These are phyloP conservation scores for Rhazya stricta DNA, from an alignment of 257 asterid genomes.

Conservation along the genomic window DNA sequence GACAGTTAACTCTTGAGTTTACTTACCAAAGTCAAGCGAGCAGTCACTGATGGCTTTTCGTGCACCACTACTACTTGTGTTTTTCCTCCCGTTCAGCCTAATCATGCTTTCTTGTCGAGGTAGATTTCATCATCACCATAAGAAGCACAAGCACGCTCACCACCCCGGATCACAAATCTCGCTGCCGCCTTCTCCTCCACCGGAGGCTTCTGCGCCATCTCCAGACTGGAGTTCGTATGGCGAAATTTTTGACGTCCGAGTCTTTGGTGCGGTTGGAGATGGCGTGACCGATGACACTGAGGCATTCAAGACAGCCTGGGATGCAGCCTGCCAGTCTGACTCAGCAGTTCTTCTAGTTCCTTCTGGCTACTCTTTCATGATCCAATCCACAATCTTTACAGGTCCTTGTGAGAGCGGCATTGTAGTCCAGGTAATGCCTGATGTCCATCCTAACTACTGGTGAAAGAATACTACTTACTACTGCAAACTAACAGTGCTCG, in stretches of 20 bases:
- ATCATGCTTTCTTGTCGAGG: constrained; percentile 21
- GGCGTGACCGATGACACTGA: constrained; percentile 46
- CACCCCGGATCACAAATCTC: constrained; percentile 36
- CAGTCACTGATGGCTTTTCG: constrained; percentile 11
- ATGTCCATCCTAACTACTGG: not conserved
- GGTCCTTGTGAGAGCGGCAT: constrained; percentile 52
- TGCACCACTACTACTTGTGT: constrained; percentile 6
- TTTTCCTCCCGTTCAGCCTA: constrained; percentile 18
- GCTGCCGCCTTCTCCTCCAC: constrained; percentile 30
- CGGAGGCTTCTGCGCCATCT: constrained; percentile 25
- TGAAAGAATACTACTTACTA: not conserved
- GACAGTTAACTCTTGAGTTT: not conserved
- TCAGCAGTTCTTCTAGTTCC: constrained; percentile 40
- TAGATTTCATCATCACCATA: constrained; percentile 30
- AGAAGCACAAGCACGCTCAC: constrained; percentile 21
- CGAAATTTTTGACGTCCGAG: constrained; percentile 35
- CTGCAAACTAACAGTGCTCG: too few species aligned
- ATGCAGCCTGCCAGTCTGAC: constrained; percentile 42
- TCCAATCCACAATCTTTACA: constrained; percentile 53
- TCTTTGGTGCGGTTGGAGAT: constrained; percentile 48
- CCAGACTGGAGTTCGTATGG: constrained; percentile 12
- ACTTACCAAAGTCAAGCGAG: not conserved
- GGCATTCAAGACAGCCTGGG: constrained; percentile 55
- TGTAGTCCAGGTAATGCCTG: constrained; percentile 37
- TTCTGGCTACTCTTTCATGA: constrained; percentile 36